Percentiles rank a stretch among this genome's conserved stretches.
Conservation (phyloP, 495 filamentous ascomycete species). For the Neurospora sp. region DNA sequence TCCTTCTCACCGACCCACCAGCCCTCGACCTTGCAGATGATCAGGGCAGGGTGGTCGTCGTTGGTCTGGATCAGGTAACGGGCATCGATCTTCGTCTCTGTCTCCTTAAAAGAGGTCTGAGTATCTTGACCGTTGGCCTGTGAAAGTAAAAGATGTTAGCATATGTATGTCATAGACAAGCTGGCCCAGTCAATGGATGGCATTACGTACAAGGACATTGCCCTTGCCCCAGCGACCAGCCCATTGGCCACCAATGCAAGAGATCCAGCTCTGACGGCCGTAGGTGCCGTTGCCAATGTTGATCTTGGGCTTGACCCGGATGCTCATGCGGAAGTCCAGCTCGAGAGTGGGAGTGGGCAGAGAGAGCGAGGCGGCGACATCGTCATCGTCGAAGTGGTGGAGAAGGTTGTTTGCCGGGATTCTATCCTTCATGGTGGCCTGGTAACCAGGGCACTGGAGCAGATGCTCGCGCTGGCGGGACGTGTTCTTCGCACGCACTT, state of each 20-base stretch:
- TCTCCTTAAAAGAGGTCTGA: conserved; percentile 17
- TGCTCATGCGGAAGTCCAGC: conserved; percentile 23
- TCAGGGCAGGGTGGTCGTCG: conserved; percentile 20
- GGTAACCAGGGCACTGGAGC: conserved; percentile 16
- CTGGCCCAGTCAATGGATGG: background rate
- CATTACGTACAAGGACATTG: conserved; percentile 10
- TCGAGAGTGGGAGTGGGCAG: conserved; percentile 16
- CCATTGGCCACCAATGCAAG: conserved; percentile 20
- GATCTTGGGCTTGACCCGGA: conserved; percentile 21
- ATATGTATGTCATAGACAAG: background rate
- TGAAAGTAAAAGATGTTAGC: background rate
- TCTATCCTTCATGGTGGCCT: conserved; percentile 16
- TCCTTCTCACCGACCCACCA: conserved; percentile 22
- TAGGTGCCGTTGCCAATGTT: conserved; percentile 10
- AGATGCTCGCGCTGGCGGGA: conserved; percentile 24
- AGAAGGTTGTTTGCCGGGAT: conserved; percentile 19
- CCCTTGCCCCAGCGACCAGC: conserved; percentile 23
- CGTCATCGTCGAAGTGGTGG: conserved; percentile 22
- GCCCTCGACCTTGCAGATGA: conserved; percentile 20
- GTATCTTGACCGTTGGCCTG: conserved; percentile 20
- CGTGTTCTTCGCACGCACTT: conserved; percentile 23
- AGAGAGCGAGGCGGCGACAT: conserved; percentile 17
- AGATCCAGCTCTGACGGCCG: conserved; percentile 17
- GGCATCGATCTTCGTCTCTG: conserved; percentile 17
- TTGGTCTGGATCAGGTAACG: conserved; percentile 21